Percentiles rank a stretch among this genome's conserved stretches.
Evolutionary conservation across 352 stramenopile species (phyloP).

Genomic region (Plasmopara halstedii): DNA sequence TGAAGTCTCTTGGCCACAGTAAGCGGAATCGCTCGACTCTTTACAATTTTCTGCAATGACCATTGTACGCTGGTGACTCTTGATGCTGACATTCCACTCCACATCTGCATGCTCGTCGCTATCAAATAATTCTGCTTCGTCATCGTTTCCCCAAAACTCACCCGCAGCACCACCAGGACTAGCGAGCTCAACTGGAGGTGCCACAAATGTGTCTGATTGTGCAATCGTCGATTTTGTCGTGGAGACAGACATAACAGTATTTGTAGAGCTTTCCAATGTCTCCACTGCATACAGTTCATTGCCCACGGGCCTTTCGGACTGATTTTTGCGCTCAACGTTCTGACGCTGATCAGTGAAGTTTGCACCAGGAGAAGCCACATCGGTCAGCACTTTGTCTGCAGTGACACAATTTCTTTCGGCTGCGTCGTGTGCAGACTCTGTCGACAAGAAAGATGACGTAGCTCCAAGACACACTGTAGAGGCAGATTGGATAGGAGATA

Average conservation of each 20-base stretch:
- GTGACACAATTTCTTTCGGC: constrained; percentile 7
- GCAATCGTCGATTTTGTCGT: constrained; percentile 3
- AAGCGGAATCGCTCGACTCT: constrained; percentile 1
- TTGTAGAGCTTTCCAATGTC: not conserved
- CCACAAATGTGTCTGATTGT: constrained; percentile 4
- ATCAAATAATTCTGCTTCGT: constrained; percentile 53
- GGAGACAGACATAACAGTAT: not conserved
- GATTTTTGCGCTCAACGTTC: constrained; percentile 11
- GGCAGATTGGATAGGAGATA: not conserved
- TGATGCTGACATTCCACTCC: constrained; percentile 27
- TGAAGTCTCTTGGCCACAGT: constrained; percentile 4
- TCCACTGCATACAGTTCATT: not conserved
- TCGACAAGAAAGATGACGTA: constrained; percentile 3
- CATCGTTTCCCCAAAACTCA: constrained; percentile 58
- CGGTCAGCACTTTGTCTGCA: not conserved
- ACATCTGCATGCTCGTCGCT: constrained; percentile 45
- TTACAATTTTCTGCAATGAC: constrained; percentile 6
- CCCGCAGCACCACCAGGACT: constrained; percentile 28
- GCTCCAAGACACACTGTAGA: not conserved
- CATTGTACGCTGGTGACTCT: constrained; percentile 3
- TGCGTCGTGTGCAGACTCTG: not conserved
- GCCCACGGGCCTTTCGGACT: constrained; percentile 1
- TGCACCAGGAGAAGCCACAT: not conserved
- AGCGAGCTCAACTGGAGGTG: constrained; percentile 21
- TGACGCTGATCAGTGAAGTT: constrained; percentile 4